Evolutionary conservation across 148 eudicot species (phyloP).

Genomic region (Arctostaphylos glauca): DNA sequence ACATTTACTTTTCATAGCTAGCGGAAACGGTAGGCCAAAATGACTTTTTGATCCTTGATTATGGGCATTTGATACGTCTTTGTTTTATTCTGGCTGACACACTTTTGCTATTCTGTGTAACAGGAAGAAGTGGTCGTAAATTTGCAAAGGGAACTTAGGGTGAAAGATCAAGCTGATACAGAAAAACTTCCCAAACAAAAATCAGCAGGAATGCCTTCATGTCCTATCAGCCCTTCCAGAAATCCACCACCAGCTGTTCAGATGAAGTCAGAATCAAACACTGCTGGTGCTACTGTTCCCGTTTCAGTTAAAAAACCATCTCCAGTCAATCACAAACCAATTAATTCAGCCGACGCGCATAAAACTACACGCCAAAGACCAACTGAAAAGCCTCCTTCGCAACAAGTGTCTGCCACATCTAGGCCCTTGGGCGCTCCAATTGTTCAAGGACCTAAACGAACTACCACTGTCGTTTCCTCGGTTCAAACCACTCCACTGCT

Average conservation of each 20-base stretch:
- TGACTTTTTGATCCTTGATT: neutral
- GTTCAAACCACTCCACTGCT: conserved; percentile 44
- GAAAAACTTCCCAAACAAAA: conserved; percentile 32
- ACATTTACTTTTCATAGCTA: neutral
- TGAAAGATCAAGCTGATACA: conserved; percentile 35
- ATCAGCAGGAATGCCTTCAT: conserved; percentile 22
- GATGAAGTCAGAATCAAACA: conserved; percentile 35
- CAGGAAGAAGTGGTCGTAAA: conserved; percentile 52
- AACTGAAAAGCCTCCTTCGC: conserved; percentile 27
- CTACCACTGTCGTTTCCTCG: conserved; percentile 43
- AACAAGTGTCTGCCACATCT: conserved; percentile 48
- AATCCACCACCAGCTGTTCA: conserved; percentile 15
- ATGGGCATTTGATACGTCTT: neutral
- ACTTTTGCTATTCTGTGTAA: conserved; percentile 17
- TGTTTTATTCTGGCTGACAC: neutral
- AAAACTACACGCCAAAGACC: conserved; percentile 40
- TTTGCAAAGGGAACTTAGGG: conserved; percentile 40
- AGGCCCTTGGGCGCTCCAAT: conserved; percentile 88
- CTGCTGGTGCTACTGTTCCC: conserved; percentile 21
- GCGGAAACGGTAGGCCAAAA: neutral
- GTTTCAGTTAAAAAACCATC: conserved; percentile 36
- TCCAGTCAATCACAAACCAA: conserved; percentile 26
- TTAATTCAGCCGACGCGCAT: conserved; percentile 33
- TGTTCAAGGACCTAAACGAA: conserved; percentile 44
- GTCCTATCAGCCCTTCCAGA: conserved; percentile 51